Conservation (phyloP, 108 stramenopile genomes). For the Skeletonema potamos region DNA sequence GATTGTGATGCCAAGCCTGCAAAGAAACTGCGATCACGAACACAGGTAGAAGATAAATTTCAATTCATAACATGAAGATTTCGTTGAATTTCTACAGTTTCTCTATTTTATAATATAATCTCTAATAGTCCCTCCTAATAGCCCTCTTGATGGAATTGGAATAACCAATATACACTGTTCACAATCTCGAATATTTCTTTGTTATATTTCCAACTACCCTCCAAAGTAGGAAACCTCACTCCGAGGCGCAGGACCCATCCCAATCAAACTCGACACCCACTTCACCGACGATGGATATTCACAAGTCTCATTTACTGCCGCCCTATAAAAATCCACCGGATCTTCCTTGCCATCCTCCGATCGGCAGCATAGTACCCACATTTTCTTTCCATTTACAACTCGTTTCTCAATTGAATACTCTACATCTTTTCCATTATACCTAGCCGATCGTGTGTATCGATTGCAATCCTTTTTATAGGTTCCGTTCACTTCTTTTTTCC, state of each 20-base stretch:
- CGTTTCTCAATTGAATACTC: conserved; percentile 25
- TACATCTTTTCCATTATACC: conserved; percentile 23
- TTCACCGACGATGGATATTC: conserved; percentile 7
- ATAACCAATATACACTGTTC: not conserved
- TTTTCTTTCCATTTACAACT: conserved; percentile 19
- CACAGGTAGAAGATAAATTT: conserved; percentile 37
- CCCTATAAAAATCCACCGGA: conserved; percentile 33
- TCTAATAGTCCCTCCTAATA: not conserved
- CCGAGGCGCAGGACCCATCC: conserved; percentile 11
- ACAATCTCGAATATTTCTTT: not conserved
- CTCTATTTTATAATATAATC: not conserved
- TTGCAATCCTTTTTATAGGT: conserved; percentile 21
- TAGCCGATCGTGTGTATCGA: conserved; percentile 12
- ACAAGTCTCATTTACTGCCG: conserved; percentile 18
- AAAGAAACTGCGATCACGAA: conserved; percentile 48
- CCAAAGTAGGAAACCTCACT: conserved; percentile 19
- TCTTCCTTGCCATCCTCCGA: not conserved
- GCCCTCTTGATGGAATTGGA: not conserved
- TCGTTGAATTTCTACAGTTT: not conserved
- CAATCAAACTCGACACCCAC: conserved; percentile 19
- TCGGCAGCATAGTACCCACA: conserved; percentile 29
- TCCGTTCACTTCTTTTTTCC: conserved; percentile 18
- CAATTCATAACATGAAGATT: not conserved
- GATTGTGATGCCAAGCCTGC: conserved; percentile 74
- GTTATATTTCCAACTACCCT: not conserved